These are phyloP conservation scores for Combretum micranthum DNA, from an alignment of 345 rosid species.

Conservation along the genomic window DNA sequence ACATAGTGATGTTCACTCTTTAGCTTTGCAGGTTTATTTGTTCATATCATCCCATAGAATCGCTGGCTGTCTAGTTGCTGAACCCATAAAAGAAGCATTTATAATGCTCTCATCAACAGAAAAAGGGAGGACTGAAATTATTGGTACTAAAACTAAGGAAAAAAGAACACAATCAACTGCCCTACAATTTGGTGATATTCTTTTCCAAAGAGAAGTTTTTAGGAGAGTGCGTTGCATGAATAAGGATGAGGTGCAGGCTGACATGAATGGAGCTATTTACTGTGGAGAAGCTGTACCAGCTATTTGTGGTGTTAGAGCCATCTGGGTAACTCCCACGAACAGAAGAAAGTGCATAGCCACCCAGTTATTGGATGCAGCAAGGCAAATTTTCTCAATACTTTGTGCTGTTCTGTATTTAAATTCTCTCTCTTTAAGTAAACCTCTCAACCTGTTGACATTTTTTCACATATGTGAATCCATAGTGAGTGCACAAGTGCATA, in stretches of 20 bases:
- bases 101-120: constrained; percentile 31
- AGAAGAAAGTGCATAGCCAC: constrained; percentile 74
- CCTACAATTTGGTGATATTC: constrained; percentile 58
- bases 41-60: constrained; percentile 52
- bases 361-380: constrained; percentile 59
- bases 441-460: not conserved
- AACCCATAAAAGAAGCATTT: constrained; percentile 78
- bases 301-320: constrained; percentile 76
- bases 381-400: constrained; percentile 30
- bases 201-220: constrained; percentile 43
- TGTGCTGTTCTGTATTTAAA: not conserved
- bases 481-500: too few species aligned
- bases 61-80: constrained; percentile 67
- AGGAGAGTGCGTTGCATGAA: constrained; percentile 25
- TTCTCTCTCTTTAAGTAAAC: too few species aligned
- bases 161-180: constrained; percentile 26
- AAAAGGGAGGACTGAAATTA: constrained; percentile 11
- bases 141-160: constrained; percentile 15
- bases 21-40: constrained; percentile 56
- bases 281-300: constrained; percentile 52
- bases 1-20: not conserved
- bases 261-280: constrained; percentile 34
- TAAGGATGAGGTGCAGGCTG: constrained; percentile 14
- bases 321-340: constrained; percentile 82
- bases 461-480: not conserved